Base-by-base conservation (phyloP, 2,329 filamentous ascomycete species). In the Epichloe bromicola region DNA sequence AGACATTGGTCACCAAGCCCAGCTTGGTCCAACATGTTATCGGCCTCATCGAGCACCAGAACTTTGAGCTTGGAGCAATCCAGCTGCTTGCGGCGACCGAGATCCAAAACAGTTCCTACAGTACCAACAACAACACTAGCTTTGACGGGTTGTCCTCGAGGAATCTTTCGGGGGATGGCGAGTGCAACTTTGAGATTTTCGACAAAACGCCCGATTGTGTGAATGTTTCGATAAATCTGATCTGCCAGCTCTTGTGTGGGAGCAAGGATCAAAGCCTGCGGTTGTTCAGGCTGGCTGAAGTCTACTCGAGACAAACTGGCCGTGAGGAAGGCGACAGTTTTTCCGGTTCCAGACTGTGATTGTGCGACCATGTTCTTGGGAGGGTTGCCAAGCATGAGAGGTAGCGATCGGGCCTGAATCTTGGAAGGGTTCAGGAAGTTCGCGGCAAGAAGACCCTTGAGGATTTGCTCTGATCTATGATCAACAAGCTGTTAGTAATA, bases 311-410 rank as follows among this genome's bases (percentile, higher is more conserved):
- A 86, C 40, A 98, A 78, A 54, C 95, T 86, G 54, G 95, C 95
- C 55, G 95, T 83, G 44, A 93, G 87, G 67, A 98, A 98, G 20
- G 93, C 93, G 19, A 90, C 93, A 0, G 93, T 98, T 75, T 98
- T 98, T 63, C 93, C 93, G 19, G 93, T 98, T 60, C 93, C 93
- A 2, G 93, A 98, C 68, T 98, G 93, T n/a, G 93, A 98, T 70
- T 98, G 93, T 3, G 90, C 93, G 63, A 98, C 91, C 78, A 98
- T 86, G 69, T 97, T 97, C 57, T 78, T 77, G 1, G 91, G 85
- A n/a, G 93, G 91, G 63, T 95, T 75, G 60, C 79, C 73, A 56
- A 98, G 79, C 63, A 98, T 85, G 51, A 98, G 76, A 30, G 93
- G 93, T 17, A 98, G 78, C 1, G 93, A 93, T 60, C 85, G 88